Evolutionary conservation across 148 eudicot genomes (phyloP), one percentile per base, ranked within the genome.

Genomic region (Agrostemma githago): DNA sequence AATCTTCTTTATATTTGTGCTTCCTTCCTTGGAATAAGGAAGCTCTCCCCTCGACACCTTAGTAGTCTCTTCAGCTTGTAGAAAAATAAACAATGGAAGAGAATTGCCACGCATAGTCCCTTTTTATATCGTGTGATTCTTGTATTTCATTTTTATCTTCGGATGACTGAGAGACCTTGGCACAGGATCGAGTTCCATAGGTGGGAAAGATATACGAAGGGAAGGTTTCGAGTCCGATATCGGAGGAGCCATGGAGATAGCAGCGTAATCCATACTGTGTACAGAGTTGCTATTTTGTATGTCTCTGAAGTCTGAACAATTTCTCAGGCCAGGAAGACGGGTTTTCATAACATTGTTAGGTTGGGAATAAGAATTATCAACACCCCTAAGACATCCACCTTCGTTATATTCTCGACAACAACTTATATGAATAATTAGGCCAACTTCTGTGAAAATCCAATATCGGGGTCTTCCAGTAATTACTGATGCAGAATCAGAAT

Each of bases 391-490:
- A 26, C 34, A 26, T 26, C 34, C 34, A 26, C 34, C 34, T 26
- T 26, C 34, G 34, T 1, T 26, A 26, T 46, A 71, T 73, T 87
- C 90, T 43, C 74, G 84, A 74, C 98, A 94, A 75, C 81, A 94
- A 89, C 59, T 79, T 91, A 73, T 89, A 94, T 19, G 91, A 86
- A 26, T 1, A 26, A 26, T 26, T 26, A 26, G 34, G 34, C 1
- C 34, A 26, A 26, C 34, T 26, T 26, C 96, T 85, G 59, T 94
- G 91, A 70, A 86, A 82, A 81, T 94, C 90, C 79, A 91, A 77
- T 76, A 94, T 83, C 65, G 91, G 83, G 70, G 74, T 77, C 76
- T 87, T 84, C 87, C 98, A 94, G 77, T 88, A 83, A 78, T 82
- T 83, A 87, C 97, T 91, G 90, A 83, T 61, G 56, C 64, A 83